phyloP scores from a whole-genome alignment of 1,284 basidiomycete species.

The Taiwanofungus camphoratus region DNA sequence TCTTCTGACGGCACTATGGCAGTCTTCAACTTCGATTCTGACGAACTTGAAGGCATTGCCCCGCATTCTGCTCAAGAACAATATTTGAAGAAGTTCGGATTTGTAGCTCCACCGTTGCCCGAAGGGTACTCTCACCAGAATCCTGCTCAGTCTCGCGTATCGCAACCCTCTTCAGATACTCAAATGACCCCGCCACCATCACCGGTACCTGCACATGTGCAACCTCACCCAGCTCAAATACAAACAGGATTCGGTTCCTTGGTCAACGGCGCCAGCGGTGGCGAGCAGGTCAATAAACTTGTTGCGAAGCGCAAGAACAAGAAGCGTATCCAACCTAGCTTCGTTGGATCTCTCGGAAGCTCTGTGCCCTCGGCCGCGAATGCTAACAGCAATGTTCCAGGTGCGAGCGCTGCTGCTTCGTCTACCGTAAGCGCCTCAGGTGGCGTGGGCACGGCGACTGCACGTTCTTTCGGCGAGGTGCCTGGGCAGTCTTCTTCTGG shows the following conservation, averaged over 20 bases:
- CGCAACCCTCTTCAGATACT: constrained; percentile 12
- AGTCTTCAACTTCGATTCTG: constrained; percentile 75
- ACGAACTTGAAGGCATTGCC: constrained; percentile 82
- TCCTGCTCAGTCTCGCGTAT: constrained; percentile 10
- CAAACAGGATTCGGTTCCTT: constrained; percentile 34
- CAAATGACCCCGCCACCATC: constrained; percentile 48
- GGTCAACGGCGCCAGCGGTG: constrained; percentile 25
- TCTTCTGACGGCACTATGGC: constrained; percentile 95
- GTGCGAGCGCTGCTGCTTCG: constrained; percentile 8
- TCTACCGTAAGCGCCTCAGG: constrained; percentile 8
- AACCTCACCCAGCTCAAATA: constrained; percentile 19
- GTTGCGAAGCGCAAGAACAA: constrained; percentile 63
- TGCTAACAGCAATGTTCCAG: constrained; percentile 15
- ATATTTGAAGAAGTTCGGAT: constrained; percentile 79
- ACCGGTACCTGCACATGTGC: constrained; percentile 30
- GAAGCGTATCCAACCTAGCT: constrained; percentile 59
- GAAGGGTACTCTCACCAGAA: constrained; percentile 59
- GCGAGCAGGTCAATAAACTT: constrained; percentile 63
- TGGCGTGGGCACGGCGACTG: constrained; percentile 10
- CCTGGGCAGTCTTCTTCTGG: constrained; percentile 15
- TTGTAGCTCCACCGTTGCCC: constrained; percentile 56
- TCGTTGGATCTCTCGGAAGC: constrained; percentile 29
- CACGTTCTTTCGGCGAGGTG: constrained; percentile 23
- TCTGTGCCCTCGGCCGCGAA: constrained; percentile 34
- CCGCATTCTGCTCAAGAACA: constrained; percentile 68